These are phyloP conservation scores for Claviceps capensis DNA, from an alignment of 2,329 filamentous ascomycete genomes.

Conservation along the genomic window DNA sequence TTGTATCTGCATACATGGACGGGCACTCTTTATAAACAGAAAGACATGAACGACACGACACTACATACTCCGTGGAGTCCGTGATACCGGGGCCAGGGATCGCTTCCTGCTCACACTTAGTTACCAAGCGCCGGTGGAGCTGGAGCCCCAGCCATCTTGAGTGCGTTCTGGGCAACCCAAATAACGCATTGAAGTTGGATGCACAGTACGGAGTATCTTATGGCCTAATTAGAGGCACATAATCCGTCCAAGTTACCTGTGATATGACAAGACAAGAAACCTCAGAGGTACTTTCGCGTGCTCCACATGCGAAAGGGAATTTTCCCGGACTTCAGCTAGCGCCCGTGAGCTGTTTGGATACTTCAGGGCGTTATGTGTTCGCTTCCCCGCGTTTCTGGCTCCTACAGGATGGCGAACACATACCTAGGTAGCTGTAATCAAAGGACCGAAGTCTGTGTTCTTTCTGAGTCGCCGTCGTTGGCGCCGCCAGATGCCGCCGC, in stretches of 20 bases:
- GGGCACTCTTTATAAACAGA: background rate
- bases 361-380: no score
- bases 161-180: background rate
- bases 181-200: no score
- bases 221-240: no score
- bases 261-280: no score
- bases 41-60: background rate
- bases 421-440: constrained; percentile 3
- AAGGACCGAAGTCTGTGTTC: background rate
- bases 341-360: no score
- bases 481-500: background rate
- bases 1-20: background rate
- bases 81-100: background rate
- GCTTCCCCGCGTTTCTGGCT: background rate
- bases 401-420: constrained; percentile 2
- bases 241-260: no score
- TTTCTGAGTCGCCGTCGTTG: background rate
- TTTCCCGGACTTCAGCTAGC: no score
- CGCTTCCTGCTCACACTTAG: background rate
- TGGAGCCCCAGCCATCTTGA: constrained; percentile 1
- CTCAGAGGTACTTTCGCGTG: no score
- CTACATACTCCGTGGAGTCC: background rate
- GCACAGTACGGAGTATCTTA: no score
- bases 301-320: no score
- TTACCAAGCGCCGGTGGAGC: background rate